These are phyloP conservation scores for Letharia columbiana DNA, from an alignment of 495 filamentous ascomycete species.

Conservation along the genomic window DNA sequence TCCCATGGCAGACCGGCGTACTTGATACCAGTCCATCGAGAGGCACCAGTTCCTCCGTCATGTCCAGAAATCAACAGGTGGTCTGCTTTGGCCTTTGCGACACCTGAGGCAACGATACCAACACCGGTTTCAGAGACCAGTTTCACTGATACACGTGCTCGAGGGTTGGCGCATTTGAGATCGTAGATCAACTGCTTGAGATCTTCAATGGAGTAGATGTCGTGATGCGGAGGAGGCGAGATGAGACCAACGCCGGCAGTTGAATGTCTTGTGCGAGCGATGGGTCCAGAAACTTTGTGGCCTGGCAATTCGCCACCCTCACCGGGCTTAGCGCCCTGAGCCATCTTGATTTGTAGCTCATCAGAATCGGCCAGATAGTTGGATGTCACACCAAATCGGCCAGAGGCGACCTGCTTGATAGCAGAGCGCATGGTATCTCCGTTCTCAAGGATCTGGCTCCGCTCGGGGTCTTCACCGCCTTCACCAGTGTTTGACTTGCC, in stretches of 20 bases:
- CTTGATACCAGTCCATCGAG: conserved; percentile 99
- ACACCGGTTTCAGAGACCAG: conserved; percentile 97
- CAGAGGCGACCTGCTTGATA: conserved; percentile 98
- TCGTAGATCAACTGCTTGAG: conserved; percentile 99
- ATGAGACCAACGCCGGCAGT: conserved; percentile 97
- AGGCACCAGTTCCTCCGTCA: conserved; percentile 96
- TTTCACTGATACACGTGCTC: conserved; percentile 94
- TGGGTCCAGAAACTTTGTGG: conserved; percentile 95
- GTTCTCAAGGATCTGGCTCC: conserved; percentile 77
- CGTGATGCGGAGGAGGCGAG: conserved; percentile 97
- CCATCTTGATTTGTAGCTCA: conserved; percentile 99
- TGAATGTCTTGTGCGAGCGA: conserved; percentile 94
- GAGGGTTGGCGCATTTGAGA: conserved; percentile 94
- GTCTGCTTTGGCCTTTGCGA: conserved; percentile 96
- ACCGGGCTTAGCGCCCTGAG: conserved; percentile 96
- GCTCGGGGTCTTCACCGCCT: conserved; percentile 94
- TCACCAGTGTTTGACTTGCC: conserved; percentile 99
- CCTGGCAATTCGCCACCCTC: conserved; percentile 97
- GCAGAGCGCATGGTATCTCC: conserved; percentile 98
- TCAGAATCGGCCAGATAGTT: conserved; percentile 98
- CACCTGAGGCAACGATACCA: conserved; percentile 96
- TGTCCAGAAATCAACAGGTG: conserved; percentile 98
- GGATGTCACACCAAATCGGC: conserved; percentile 95
- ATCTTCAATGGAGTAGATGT: conserved; percentile 99
- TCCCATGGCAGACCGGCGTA: conserved; percentile 99